Conservation (phyloP, 2,329 filamentous ascomycete genomes). For the Laburnicola sp. region DNA sequence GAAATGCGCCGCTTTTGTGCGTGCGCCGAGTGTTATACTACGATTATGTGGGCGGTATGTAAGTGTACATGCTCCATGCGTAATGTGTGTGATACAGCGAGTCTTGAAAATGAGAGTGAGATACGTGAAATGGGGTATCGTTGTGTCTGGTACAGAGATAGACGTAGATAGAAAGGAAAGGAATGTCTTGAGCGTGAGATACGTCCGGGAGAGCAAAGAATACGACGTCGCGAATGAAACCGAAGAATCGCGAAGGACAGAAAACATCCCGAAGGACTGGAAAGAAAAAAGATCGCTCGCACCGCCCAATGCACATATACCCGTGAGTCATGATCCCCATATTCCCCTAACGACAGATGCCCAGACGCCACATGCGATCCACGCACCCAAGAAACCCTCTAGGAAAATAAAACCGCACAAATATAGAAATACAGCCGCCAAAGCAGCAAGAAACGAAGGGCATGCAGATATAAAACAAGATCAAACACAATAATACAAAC, state of each 20-base stretch:
- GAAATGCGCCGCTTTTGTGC: background rate
- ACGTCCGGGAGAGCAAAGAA: background rate
- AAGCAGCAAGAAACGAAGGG: conserved; percentile 1
- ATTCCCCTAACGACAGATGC: background rate
- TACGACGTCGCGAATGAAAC: background rate
- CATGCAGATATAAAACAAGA: background rate
- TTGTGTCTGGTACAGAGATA: no score
- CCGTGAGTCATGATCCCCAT: background rate
- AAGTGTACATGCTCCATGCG: background rate
- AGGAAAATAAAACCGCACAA: background rate
- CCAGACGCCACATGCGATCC: background rate
- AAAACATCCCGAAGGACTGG: background rate
- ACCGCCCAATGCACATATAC: background rate
- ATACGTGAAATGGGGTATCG: no score
- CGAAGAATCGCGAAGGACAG: background rate
- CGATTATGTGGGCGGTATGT: background rate
- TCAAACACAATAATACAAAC: background rate
- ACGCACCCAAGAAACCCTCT: background rate
- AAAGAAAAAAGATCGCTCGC: background rate
- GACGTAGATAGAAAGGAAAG: no score
- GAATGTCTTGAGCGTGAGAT: no score
- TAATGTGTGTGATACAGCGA: no score
- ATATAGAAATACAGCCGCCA: conserved; percentile 4
- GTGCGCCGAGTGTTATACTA: background rate
- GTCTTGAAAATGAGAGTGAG: no score